Percentiles rank a stretch among this genome's conserved stretches.
phyloP scores from a whole-genome alignment of 1,284 basidiomycete genomes.

The Serendipita sp. region DNA sequence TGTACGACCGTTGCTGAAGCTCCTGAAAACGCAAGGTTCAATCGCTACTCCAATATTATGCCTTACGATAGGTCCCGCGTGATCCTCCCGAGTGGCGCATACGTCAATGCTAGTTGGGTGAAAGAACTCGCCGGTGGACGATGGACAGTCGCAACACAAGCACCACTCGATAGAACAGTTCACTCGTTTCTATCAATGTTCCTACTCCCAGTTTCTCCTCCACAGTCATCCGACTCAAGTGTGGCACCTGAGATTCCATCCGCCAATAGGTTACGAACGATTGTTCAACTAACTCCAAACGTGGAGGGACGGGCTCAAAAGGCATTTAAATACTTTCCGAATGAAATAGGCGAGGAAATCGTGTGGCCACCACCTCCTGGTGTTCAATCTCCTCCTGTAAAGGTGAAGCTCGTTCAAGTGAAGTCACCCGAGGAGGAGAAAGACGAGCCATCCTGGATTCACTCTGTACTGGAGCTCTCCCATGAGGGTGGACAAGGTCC shows the following conservation, averaged over 20 bases:
- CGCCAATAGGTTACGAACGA: slow-evolving; percentile 42
- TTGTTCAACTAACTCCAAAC: slow-evolving; percentile 65
- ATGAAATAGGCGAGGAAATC: slow-evolving; percentile 37
- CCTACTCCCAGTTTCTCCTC: slow-evolving; percentile 14
- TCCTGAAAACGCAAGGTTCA: slow-evolving; percentile 31
- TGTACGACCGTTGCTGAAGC: slow-evolving; percentile 26
- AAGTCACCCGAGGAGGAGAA: not conserved
- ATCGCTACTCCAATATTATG: slow-evolving; percentile 60
- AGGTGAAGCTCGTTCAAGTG: slow-evolving; percentile 36
- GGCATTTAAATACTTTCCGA: slow-evolving; percentile 63
- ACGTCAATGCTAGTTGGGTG: slow-evolving; percentile 77
- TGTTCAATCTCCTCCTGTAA: slow-evolving; percentile 28
- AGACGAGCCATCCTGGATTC: not conserved
- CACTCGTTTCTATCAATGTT: slow-evolving; percentile 64
- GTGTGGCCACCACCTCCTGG: slow-evolving; percentile 30
- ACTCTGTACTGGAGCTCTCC: not conserved
- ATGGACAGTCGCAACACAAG: slow-evolving; percentile 75
- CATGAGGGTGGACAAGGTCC: slow-evolving; percentile 4
- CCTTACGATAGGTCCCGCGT: slow-evolving; percentile 72
- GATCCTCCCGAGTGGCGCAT: slow-evolving; percentile 27
- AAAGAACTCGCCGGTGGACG: slow-evolving; percentile 53
- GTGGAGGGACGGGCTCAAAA: slow-evolving; percentile 52
- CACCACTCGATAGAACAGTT: slow-evolving; percentile 51
- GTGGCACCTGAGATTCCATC: slow-evolving; percentile 7
- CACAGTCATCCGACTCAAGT: not conserved